Conservation (phyloP, 495 filamentous ascomycete species). For the Xylaria castorea region DNA sequence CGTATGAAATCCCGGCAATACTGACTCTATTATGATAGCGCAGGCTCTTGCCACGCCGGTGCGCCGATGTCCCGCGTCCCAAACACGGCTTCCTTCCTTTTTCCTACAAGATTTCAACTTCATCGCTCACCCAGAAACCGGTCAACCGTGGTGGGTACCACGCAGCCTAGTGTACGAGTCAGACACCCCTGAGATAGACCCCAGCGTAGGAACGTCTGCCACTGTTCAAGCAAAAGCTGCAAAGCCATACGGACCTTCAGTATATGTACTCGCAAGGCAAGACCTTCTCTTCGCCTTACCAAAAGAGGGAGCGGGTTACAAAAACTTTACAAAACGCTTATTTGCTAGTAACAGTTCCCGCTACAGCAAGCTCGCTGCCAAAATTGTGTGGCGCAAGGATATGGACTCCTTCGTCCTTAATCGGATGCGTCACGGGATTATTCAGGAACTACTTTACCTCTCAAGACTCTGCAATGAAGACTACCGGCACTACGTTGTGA, state of each 20-base stretch:
- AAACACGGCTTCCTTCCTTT: slow-evolving; percentile 60
- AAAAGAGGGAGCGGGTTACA: slow-evolving; percentile 11
- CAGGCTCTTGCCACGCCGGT: slow-evolving; percentile 70
- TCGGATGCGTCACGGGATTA: slow-evolving; percentile 56
- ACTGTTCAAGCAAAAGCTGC: background rate
- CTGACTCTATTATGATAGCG: slow-evolving; percentile 44
- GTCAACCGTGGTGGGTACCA: slow-evolving; percentile 66
- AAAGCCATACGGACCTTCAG: slow-evolving; percentile 22
- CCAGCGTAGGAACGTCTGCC: background rate
- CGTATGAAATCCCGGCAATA: slow-evolving; percentile 20
- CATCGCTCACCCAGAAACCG: slow-evolving; percentile 61
- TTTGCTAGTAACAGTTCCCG: slow-evolving; percentile 9
- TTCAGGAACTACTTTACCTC: slow-evolving; percentile 47
- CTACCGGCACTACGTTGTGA: slow-evolving; percentile 43
- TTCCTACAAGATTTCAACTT: slow-evolving; percentile 70
- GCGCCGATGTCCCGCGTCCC: slow-evolving; percentile 67
- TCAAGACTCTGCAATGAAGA: slow-evolving; percentile 35
- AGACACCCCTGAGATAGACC: background rate
- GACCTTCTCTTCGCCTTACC: slow-evolving; percentile 32
- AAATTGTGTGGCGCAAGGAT: slow-evolving; percentile 66
- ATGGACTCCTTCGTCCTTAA: slow-evolving; percentile 68
- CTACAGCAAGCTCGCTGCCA: slow-evolving; percentile 12
- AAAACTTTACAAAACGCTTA: background rate
- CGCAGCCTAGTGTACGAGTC: slow-evolving; percentile 47
- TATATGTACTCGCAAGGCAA: slow-evolving; percentile 32